Evolutionary conservation across 2,329 filamentous ascomycete genomes (phyloP), one percentile per base, ranked within the genome.

Genomic region (Alternaria brassicicola): DNA sequence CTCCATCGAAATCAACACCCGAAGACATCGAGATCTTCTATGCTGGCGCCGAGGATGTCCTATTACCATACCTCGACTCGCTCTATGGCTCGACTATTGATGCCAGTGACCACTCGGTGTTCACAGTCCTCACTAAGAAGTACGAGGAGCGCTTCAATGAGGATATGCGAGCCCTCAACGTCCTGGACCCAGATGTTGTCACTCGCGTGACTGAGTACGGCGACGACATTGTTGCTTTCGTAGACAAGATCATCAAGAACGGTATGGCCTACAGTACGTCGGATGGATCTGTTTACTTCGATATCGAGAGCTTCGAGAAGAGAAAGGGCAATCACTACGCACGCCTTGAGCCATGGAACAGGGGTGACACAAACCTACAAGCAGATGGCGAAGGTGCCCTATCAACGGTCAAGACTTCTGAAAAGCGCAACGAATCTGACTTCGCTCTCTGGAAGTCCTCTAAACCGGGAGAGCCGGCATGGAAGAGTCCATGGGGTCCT

Each of bases 391-490:
- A 98, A 74, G 94, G 94, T 0, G 90, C 93, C 0, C 77, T 97
- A 42, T 83, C 83, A 9, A 83, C 61, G 23, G 63, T 84, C 59
- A 83, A 83, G 62, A 81, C 81, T 6, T 80, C 81, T 1, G 84
- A 85, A 66, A 98, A 98, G 81, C 87, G 89, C 52, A 88, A 87
- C 23, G 82, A 88, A 2, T 89, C 90, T 6, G 93, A 98, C 71
- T 98, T 98, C 78, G 93, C 93, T 0, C 81, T 98, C 2, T 97
- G 93, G 93, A 98, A 98, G 77, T 88, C 89, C 52, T 93, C 90
- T 1, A 97, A 96, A 79, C 87, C 91, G 13, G 94, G 94, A 41
- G 94, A 98, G 82, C 94, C 94, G 0, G 90, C 87, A 65, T 98
- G 94, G 94, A 83, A 88, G 5, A 95, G 90, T 67, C 88, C 88